Evolutionary conservation across 1,284 basidiomycete genomes (phyloP), one percentile per base, ranked within the genome.

Genomic region (Meira miltonrushii): DNA sequence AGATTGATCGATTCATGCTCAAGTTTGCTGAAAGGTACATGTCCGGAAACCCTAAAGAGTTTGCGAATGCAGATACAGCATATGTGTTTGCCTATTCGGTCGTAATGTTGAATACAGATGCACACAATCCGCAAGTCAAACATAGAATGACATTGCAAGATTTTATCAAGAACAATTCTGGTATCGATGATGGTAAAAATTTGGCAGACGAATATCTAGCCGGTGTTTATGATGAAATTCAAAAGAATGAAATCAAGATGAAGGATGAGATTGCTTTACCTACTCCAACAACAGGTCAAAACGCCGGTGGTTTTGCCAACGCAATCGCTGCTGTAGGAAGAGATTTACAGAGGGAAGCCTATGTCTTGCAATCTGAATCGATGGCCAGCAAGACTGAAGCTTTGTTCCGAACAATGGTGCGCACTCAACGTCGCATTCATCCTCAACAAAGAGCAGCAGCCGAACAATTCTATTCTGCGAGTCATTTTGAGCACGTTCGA

Each of bases 71-170:
- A n/a, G 76, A 78, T 55, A 75, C 75, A 2, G 75, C 75, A 0
- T 78, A 78, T 59, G 71, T 77, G n/a, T 71, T 78, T 49, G 75
- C 76, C 4, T 78, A 77, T 63, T 78, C 76, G 60, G 73, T 77
- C 40, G 77, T 78, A 59, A 75, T 78, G 76, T 71, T 78, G 64
- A 78, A 78, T 51, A 78, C 76, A 10, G 76, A 78, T 39, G 76
- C 76, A 25, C 76, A 78, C 64, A 78, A 72, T 52, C 71, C 68
- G 19, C 76, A 78, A 62, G 72, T 78, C 52, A 78, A 78, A 69
- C 69, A 75, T 40, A 62, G 76, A 50, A 78, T 78, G 76, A 68
- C 72, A 39, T 59, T 77, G 7, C 65, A 74, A 39, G 76, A 77
- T 60, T 78, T 78, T 60, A 56, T 76, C 61, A 75, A 75, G 65